These are phyloP conservation scores for Parastagonospora nodorum DNA, from an alignment of 2,329 filamentous ascomycete genomes.

Conservation along the genomic window DNA sequence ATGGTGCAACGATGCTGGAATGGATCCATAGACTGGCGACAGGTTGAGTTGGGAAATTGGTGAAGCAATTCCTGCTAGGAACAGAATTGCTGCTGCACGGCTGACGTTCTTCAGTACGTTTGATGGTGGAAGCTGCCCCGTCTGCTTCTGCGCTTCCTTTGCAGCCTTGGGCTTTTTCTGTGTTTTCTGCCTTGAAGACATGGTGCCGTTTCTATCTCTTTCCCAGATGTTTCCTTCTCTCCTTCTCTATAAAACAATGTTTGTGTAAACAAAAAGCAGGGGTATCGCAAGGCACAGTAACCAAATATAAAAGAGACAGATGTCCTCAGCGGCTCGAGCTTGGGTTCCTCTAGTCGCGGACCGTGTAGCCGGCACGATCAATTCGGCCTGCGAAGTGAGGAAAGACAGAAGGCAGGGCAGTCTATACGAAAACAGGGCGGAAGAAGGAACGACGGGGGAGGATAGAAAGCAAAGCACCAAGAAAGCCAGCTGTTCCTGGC, in stretches of 20 bases:
- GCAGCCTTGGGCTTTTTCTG: slow-evolving; percentile 41
- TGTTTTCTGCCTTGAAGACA: slow-evolving; percentile 43
- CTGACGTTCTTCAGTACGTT: slow-evolving; percentile 38
- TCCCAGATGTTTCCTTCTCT: neutral
- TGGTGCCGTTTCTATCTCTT: slow-evolving; percentile 18
- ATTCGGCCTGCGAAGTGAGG: slow-evolving; percentile 27
- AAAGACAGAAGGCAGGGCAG: slow-evolving; percentile 5
- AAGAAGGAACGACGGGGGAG: slow-evolving; percentile 10
- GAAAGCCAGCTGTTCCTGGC: slow-evolving; percentile 40
- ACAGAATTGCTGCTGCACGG: slow-evolving; percentile 51
- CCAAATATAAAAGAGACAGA: slow-evolving; percentile 4
- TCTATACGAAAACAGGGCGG: slow-evolving; percentile 8
- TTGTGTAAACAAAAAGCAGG: neutral
- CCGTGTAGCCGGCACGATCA: slow-evolving; percentile 23
- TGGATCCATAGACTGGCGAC: slow-evolving; percentile 85
- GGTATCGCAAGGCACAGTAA: neutral
- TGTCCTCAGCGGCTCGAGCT: slow-evolving; percentile 14
- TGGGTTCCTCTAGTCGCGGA: slow-evolving; percentile 14
- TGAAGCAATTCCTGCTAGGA: slow-evolving; percentile 67
- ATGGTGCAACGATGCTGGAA: slow-evolving; percentile 77
- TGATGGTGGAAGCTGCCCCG: slow-evolving; percentile 27
- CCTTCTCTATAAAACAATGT: neutral
- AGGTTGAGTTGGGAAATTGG: slow-evolving; percentile 76
- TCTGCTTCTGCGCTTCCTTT: slow-evolving; percentile 28
- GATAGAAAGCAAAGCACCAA: slow-evolving; percentile 15